phyloP scores from a whole-genome alignment of 352 stramenopile genomes.

The Pythium dissimile region DNA sequence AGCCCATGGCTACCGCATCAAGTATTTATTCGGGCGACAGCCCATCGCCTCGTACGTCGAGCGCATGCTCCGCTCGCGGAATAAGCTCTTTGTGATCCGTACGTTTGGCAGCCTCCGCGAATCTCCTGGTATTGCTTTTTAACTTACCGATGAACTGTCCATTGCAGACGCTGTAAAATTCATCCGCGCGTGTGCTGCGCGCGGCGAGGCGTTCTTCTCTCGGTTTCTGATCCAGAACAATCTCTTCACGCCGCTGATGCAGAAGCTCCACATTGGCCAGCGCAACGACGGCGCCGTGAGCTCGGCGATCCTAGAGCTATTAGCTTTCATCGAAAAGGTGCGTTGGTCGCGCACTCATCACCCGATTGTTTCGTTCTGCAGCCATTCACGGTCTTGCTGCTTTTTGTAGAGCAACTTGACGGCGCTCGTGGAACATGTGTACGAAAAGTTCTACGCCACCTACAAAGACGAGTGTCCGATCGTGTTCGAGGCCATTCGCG shows the following conservation, averaged over 20 bases:
- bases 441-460: conserved; percentile 73
- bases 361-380: neutral
- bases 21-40: conserved; percentile 82
- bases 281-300: conserved; percentile 54
- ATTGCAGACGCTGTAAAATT: conserved; percentile 85
- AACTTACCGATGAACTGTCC: too few relatives aligned
- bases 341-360: too few relatives aligned
- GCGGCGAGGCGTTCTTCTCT: conserved; percentile 80
- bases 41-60: conserved; percentile 69
- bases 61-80: conserved; percentile 74
- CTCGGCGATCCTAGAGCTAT: conserved; percentile 70
- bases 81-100: conserved; percentile 86
- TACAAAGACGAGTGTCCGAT: conserved; percentile 69
- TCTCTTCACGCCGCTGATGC: conserved; percentile 55
- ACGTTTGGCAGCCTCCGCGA: too few relatives aligned
- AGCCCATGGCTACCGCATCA: conserved; percentile 81
- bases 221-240: conserved; percentile 77
- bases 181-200: conserved; percentile 62
- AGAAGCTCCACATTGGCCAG: conserved; percentile 46
- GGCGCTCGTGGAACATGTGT: conserved; percentile 71
- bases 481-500: conserved; percentile 67
- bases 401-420: conserved; percentile 50
- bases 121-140: too few relatives aligned
- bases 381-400: too few relatives aligned
- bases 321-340: conserved; percentile 78